These are phyloP conservation scores for Aspergillus terreus DNA, from an alignment of 2,329 filamentous ascomycete species.

Conservation along the genomic window DNA sequence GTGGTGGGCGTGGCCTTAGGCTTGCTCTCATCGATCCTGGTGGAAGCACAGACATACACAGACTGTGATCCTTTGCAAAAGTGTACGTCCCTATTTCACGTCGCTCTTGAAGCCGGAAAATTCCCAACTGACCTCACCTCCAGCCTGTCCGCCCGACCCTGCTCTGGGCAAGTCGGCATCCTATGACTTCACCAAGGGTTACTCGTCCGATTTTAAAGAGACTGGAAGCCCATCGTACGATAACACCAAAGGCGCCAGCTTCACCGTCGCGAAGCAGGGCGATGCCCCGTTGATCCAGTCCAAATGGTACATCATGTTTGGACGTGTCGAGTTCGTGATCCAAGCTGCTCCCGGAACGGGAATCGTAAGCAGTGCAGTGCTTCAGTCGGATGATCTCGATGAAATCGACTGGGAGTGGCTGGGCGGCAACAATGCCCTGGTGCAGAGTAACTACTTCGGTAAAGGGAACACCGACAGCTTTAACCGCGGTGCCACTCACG, in stretches of 20 bases:
- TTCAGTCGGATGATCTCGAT: slow-evolving; percentile 87
- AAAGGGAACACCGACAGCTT: slow-evolving; percentile 84
- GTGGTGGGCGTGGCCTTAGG: slow-evolving; percentile 21
- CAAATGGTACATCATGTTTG: slow-evolving; percentile 99
- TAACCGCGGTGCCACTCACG: slow-evolving; percentile 80
- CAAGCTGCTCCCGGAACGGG: slow-evolving; percentile 83
- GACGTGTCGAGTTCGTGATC: slow-evolving; percentile 78
- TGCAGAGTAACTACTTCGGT: slow-evolving; percentile 97
- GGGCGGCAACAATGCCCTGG: slow-evolving; percentile 68
- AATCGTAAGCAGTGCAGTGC: slow-evolving; percentile 87
- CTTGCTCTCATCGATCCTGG: slow-evolving; percentile 27
- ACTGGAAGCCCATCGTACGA: slow-evolving; percentile 69
- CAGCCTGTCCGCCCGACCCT: slow-evolving; percentile 68
- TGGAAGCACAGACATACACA: slow-evolving; percentile 42
- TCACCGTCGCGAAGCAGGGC: slow-evolving; percentile 73
- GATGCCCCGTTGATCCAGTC: slow-evolving; percentile 84
- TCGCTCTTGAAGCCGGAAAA: not conserved
- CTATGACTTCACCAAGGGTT: slow-evolving; percentile 77
- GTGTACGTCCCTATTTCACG: slow-evolving; percentile 24
- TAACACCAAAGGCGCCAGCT: slow-evolving; percentile 66
- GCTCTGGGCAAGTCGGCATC: slow-evolving; percentile 78
- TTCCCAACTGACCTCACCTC: slow-evolving; percentile 9
- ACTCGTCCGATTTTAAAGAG: slow-evolving; percentile 73
- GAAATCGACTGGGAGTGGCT: slow-evolving; percentile 99
- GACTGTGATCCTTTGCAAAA: slow-evolving; percentile 41